Base-by-base conservation (phyloP, 768 basidiomycete species). In the Sarcodon aspratus region DNA sequence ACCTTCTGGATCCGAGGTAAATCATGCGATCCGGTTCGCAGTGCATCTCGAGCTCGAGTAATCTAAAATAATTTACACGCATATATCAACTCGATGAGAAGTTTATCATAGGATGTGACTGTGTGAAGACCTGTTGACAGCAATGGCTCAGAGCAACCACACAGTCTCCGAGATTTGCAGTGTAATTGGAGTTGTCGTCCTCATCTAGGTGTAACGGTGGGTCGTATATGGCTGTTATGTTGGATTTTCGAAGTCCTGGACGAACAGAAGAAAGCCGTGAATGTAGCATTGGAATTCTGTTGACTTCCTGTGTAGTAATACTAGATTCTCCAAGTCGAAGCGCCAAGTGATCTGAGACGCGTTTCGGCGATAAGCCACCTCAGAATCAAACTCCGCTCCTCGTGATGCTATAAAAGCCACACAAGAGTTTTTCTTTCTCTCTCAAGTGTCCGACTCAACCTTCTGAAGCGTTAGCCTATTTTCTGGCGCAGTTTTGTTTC, bases 131-230 rank as follows among this genome's bases (percentile, higher is more conserved):
- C 78, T 87, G 82, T 60, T 86, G 81, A 57, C 84, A 88, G 55
- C 85, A 87, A 55, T 86, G 82, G 56, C 87, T 82, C 75, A 88
- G 78, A 0, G 82, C 80, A 54, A 74, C 66, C 4, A 89, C 86
- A 57, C 86, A 87, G 63, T 87, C 86, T 47, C 72, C 73, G 13
- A 89, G 68, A 62, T 42, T 42, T 2, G 40, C 40, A 42, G 40
- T 42, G 13, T 42, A 42, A 27, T 42, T 13, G 8, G 40, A 42
- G 27, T 42, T 27, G 40, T 42, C 40, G 27, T 42, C 40, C 21
- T 27, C 21, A 27, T 42, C 40, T 15, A 42, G 40, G 9, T 13
- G 40, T 15, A 27, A 27, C 13, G 40, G 40, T 15, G 15, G 13
- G 7, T 42, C 40, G 5, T 15, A 42, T 15, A 42, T 13, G 9